Conservation (phyloP, 2,329 filamentous ascomycete genomes). For the Phaeomoniella chlamydospora region DNA sequence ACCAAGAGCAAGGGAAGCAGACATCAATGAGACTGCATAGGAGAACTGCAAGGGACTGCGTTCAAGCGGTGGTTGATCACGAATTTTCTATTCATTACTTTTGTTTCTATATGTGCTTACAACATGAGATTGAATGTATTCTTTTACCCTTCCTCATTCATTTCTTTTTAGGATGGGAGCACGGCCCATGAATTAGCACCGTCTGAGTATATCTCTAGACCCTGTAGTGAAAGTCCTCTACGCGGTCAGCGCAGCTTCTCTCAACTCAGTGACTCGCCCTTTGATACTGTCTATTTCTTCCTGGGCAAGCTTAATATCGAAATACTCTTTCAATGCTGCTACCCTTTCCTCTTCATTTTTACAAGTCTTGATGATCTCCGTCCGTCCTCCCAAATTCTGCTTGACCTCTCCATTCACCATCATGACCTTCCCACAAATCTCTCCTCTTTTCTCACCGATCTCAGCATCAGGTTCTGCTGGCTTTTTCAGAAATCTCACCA, state of each 20-base stretch:
- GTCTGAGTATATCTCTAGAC: no score
- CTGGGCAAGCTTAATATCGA: slow-evolving; percentile 25
- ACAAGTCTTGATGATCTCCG: slow-evolving; percentile 23
- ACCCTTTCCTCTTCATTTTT: slow-evolving; percentile 27
- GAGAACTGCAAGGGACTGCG: no score
- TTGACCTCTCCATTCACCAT: slow-evolving; percentile 18
- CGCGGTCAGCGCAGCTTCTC: not conserved
- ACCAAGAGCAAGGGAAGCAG: no score
- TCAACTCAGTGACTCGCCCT: slow-evolving; percentile 13
- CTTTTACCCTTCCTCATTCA: no score
- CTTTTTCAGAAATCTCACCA: slow-evolving; percentile 22
- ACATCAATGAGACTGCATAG: no score
- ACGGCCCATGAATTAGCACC: no score
- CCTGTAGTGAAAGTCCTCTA: no score
- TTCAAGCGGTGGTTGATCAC: no score
- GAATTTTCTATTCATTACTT: no score
- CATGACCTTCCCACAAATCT: slow-evolving; percentile 15
- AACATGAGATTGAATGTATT: no score
- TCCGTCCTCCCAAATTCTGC: slow-evolving; percentile 27
- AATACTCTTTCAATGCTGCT: slow-evolving; percentile 26
- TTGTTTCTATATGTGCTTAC: no score
- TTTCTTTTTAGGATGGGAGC: no score
- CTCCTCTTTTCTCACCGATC: slow-evolving; percentile 13
- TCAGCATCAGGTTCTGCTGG: not conserved
- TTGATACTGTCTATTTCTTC: slow-evolving; percentile 22